Evolutionary conservation across 1,284 basidiomycete genomes (phyloP).

Genomic region (Sphagnurus paluster): DNA sequence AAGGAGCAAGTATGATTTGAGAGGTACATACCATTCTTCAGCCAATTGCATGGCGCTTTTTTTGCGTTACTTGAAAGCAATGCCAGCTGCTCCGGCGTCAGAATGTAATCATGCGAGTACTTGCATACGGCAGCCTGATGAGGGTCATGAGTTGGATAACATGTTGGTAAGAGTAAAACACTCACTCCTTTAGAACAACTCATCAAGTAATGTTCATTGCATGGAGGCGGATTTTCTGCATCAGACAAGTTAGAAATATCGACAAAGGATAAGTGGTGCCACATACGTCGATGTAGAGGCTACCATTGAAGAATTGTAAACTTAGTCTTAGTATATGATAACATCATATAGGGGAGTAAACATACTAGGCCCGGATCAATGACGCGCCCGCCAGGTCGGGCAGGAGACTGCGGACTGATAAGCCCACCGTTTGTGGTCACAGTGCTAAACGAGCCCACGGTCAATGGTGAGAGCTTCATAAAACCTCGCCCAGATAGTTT

Average conservation of each 20-base stretch:
- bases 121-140: constrained; percentile 63
- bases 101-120: constrained; percentile 75
- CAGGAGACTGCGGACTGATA: constrained; percentile 55
- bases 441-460: constrained; percentile 36
- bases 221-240: constrained; percentile 71
- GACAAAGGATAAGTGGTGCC: constrained; percentile 4
- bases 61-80: constrained; percentile 70
- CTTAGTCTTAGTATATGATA: too few relatives aligned
- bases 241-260: constrained; percentile 16
- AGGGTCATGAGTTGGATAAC: constrained; percentile 10
- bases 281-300: constrained; percentile 55
- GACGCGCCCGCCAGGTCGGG: constrained; percentile 38
- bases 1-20: background rate
- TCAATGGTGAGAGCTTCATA: constrained; percentile 47
- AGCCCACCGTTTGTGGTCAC: constrained; percentile 49
- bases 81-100: constrained; percentile 67
- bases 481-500: constrained; percentile 37
- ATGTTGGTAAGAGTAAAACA: constrained; percentile 8
- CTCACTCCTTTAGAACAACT: constrained; percentile 74
- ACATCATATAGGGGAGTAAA: too few relatives aligned
- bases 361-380: constrained; percentile 57
- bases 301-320: constrained; percentile 25
- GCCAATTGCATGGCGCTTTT: constrained; percentile 78
- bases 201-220: constrained; percentile 80
- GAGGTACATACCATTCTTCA: constrained; percentile 60